A percentile compares a stretch with the other conserved stretches of the same genome.
phyloP scores from a whole-genome alignment of 1,284 basidiomycete genomes.

The Nidula niveotomentosa region DNA sequence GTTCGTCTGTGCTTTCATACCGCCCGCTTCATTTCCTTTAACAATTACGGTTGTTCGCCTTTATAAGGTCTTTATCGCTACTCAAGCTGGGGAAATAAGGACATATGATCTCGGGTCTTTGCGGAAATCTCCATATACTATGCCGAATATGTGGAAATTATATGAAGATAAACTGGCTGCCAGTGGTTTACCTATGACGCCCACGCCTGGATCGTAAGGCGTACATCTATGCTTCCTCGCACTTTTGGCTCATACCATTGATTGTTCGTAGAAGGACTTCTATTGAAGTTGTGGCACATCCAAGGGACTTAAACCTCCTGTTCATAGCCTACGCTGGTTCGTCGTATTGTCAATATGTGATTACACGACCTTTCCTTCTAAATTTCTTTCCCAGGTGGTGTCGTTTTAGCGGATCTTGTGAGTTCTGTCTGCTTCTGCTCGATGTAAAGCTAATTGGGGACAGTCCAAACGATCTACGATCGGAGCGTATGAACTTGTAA shows the following conservation, averaged over 20 bases:
- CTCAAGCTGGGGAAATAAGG: constrained; percentile 58
- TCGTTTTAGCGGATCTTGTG: constrained; percentile 74
- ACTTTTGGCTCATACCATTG: no score
- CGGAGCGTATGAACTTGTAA: constrained; percentile 64
- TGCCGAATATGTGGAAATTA: constrained; percentile 75
- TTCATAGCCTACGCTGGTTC: constrained; percentile 82
- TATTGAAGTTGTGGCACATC: constrained; percentile 72
- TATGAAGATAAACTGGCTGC: constrained; percentile 70
- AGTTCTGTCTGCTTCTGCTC: constrained; percentile 14
- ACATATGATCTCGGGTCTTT: constrained; percentile 73
- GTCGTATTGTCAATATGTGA: constrained; percentile 3
- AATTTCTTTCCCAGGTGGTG: constrained; percentile 52
- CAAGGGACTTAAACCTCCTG: constrained; percentile 78
- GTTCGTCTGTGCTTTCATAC: constrained; percentile 5
- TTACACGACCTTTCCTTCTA: constrained; percentile 1
- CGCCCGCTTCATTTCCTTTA: no score
- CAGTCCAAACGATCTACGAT: constrained; percentile 61
- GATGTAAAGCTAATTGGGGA: not conserved
- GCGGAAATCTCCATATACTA: constrained; percentile 60
- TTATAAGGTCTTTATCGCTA: constrained; percentile 56
- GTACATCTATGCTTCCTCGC: no score
- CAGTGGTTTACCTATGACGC: constrained; percentile 47
- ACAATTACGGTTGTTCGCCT: no score
- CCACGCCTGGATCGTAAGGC: constrained; percentile 40
- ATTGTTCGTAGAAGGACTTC: constrained; percentile 35